phyloP scores from a whole-genome alignment of 2,329 filamentous ascomycete genomes.

The Lasiodiplodia sp. region DNA sequence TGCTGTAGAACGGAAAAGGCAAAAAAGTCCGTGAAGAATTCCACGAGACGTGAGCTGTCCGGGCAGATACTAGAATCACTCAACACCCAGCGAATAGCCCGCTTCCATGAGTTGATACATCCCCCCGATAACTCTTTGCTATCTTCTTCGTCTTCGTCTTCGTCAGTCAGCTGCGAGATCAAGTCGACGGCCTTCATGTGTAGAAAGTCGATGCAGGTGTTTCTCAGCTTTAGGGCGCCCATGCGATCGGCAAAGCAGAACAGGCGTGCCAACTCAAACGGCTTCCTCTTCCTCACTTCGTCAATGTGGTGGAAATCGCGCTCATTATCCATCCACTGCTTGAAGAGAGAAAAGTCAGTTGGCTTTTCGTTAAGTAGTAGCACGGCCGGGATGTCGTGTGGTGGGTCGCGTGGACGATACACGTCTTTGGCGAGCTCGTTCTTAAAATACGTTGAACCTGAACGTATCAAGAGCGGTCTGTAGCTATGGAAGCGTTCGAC shows the following conservation, averaged over 20 bases:
- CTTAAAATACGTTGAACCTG: background rate
- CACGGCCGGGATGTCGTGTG: background rate
- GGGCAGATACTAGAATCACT: background rate
- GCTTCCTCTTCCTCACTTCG: background rate
- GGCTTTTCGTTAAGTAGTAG: background rate
- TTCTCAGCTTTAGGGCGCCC: background rate
- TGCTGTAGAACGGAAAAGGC: slow-evolving; percentile 5
- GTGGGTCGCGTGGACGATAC: background rate
- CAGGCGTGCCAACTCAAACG: background rate
- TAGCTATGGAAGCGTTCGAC: background rate
- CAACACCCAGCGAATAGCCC: background rate
- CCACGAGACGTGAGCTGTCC: background rate
- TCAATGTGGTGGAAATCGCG: background rate
- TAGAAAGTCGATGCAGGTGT: background rate
- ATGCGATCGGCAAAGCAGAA: slow-evolving; percentile 2
- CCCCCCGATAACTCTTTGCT: background rate
- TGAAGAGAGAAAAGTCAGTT: background rate
- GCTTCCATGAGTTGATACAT: background rate
- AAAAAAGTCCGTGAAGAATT: background rate
- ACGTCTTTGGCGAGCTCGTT: background rate
- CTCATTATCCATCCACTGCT: background rate
- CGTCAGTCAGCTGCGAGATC: background rate
- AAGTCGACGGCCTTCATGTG: background rate
- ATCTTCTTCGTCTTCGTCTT: background rate
- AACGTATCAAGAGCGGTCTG: background rate